Base-by-base conservation (phyloP, 768 basidiomycete genomes). In the Russula griseocarnosa region DNA sequence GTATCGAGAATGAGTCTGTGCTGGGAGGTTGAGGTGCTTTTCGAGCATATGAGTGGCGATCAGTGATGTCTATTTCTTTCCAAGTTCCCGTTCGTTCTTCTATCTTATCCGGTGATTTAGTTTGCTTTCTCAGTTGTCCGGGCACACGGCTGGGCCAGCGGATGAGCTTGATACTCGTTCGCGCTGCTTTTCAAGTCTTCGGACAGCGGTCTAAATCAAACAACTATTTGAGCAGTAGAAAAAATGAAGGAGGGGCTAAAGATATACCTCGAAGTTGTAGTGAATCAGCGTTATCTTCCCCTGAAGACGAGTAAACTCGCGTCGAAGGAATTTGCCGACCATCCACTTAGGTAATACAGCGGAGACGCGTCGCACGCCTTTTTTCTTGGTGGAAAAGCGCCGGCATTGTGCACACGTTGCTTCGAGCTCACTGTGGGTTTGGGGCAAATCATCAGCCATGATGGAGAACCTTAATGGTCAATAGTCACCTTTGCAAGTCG, bases 291-390 rank as follows among this genome's bases (percentile, higher is more conserved):
- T 16, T 61, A 65, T 61, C 32, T 30, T 57, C 49, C 32, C 46
- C 14, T 52, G 50, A 61, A 65, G 60, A 36, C 30, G 24, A 10
- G 26, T 26, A 26, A 55, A 50, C 18, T 61, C 54, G 24, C 55
- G 63, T n/a, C 13, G 24, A 24, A 52, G 24, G 32, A 46, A 51
- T 7, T 65, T 65, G 58, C 59, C 49, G 32, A 38, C 32, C 30
- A 65, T 24, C 60, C 59, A 61, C 42, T 61, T 65, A 32, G 60
- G 64, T 44, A 65, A 60, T 49, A 65, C 38, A 14, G 32, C 30
- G 18, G 59, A 55, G 14, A 65, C 54, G 24, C 59, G 59, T 42
- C 50, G 5, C 9, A 61, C 24, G 3, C 59, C 49, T 38, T 54
- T 55, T 36, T 52, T 65, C 47, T 60, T 64, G 11, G 58, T 5